A percentile compares a stretch with the other conserved stretches of the same genome.
Conservation (phyloP, 129 eudicot genomes). For the Dittrichia graveolens region DNA sequence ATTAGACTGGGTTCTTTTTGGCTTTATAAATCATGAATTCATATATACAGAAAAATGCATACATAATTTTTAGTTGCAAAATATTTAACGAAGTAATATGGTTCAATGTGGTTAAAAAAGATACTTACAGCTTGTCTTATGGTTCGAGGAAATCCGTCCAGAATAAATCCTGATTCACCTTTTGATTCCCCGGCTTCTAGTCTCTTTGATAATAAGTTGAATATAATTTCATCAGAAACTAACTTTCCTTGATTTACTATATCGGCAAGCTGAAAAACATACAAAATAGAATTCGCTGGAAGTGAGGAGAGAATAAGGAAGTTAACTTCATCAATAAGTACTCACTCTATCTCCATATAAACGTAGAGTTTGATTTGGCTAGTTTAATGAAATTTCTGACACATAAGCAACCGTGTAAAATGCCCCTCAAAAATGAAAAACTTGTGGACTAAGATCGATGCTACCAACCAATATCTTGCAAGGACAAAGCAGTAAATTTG, state of each 20-base stretch:
- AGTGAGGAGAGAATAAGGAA: not conserved
- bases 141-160: constrained; percentile 97
- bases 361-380: too few species aligned
- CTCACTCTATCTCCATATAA: too few species aligned
- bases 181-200: constrained; percentile 87
- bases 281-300: not conserved
- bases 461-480: too few species aligned
- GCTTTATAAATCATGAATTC: constrained; percentile 13
- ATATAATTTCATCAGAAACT: constrained; percentile 94
- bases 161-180: constrained; percentile 95
- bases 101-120: not conserved
- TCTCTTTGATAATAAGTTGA: constrained; percentile 77
- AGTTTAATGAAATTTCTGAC: too few species aligned
- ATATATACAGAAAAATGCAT: not conserved
- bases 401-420: too few species aligned
- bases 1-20: not conserved
- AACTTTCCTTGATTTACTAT: constrained; percentile 88
- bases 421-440: too few species aligned
- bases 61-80: not conserved
- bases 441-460: too few species aligned
- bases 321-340: not conserved
- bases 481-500: too few species aligned
- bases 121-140: constrained; percentile 92
- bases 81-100: not conserved
- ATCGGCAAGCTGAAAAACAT: constrained; percentile 71